Base-by-base conservation (phyloP, 306 rosid genomes). In the Gynostemma pentaphyllum region DNA sequence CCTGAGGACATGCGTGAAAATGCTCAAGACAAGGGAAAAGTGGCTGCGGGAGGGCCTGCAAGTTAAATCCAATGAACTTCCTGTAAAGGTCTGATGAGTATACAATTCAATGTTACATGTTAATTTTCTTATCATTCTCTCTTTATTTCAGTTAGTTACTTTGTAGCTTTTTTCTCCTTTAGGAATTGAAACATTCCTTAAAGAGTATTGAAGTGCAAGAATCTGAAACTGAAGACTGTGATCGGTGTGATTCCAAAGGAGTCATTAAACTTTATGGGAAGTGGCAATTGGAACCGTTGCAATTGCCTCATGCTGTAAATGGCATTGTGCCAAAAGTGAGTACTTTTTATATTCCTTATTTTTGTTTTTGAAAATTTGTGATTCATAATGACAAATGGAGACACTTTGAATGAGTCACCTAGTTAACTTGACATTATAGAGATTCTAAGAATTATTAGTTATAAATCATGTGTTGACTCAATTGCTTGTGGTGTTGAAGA, bases 31-130 rank as follows among this genome's bases (percentile, higher is more conserved):
- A 62, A 88, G 74, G 74, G 72, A 82, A 37, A 86, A 90, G 76
- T 88, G 98, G 98, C 83, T 88, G 46, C 84, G 90, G 61, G 98
- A 92, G 64, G 98, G 88, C 53, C 79, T 88, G 75, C 96, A 88
- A 84, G 80, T 88, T 48, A 92, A 86, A 88, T 65, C 86, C 69
- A 72, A 69, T 72, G 96, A 82, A 71, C 83, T 68, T 64, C 92
- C 89, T 59, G 81, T 66, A 23, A 91, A 91, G 98, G 98, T 91
- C 61, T 21, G 64, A 37, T 37, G 69, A 67, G 37, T 73, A 69
- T 71, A 13, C 32, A 51, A 23, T 67, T 22, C 19, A 67, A 19
- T 3, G 37, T 66, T 12, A 27, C 2, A 26, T 11, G 52, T 26
- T 27, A 39, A 24, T 63, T 63, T 64, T 44, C 21, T 16, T 44